Evolutionary conservation across 2,329 filamentous ascomycete genomes (phyloP).

Genomic region (Penicillium sp.): DNA sequence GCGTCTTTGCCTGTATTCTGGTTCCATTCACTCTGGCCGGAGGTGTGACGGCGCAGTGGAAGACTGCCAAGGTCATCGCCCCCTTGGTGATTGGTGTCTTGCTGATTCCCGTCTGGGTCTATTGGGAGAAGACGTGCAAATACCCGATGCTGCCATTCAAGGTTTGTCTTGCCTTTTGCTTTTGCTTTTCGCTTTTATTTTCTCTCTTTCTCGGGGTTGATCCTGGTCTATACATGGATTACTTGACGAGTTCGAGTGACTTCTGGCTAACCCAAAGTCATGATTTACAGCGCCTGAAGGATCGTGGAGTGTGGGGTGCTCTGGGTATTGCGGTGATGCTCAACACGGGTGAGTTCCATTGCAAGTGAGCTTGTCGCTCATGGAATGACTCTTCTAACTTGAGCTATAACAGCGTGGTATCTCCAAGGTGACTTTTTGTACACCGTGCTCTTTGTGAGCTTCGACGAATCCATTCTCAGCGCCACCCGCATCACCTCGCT

Average conservation of each 20-base stretch:
- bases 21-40: constrained; percentile 55
- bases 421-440: constrained; percentile 61
- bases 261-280: background rate
- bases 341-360: constrained; percentile 17
- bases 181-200: no score
- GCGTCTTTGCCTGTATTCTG: constrained; percentile 48
- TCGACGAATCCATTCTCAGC: constrained; percentile 51
- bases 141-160: constrained; percentile 56
- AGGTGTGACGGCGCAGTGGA: constrained; percentile 46
- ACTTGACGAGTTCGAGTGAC: no score
- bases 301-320: constrained; percentile 59
- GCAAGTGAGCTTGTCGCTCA: no score
- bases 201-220: no score
- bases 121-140: constrained; percentile 50
- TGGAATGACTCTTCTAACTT: no score
- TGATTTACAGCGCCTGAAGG: constrained; percentile 45
- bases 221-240: no score
- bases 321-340: constrained; percentile 48
- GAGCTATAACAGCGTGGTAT: constrained; percentile 47
- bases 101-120: constrained; percentile 45
- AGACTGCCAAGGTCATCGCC: constrained; percentile 45
- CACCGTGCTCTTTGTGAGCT: constrained; percentile 56
- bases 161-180: background rate
- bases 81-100: constrained; percentile 49
- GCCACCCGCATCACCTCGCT: constrained; percentile 57